phyloP scores from a whole-genome alignment of 192 early-diverging fungal species.

The Coemansia sp. region DNA sequence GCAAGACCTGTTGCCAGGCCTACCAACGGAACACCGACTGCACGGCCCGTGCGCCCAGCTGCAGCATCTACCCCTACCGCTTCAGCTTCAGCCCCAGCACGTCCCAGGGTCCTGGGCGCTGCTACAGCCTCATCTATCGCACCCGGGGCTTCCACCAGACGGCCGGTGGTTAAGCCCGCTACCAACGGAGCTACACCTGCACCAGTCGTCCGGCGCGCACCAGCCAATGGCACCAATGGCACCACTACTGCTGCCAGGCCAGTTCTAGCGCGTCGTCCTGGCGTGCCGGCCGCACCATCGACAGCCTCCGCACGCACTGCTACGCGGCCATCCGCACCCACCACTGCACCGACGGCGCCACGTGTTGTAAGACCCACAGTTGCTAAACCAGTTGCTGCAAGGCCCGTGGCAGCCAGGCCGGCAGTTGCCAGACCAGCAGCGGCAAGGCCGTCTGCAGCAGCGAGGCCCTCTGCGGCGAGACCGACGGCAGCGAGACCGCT shows the following conservation, averaged over 20 bases:
- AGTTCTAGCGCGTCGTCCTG: not conserved
- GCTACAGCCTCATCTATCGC: not conserved
- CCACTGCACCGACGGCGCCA: not conserved
- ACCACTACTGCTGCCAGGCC: too few relatives aligned
- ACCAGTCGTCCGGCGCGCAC: not conserved
- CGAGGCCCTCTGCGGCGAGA: not conserved
- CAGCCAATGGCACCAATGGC: slow-evolving; percentile 1
- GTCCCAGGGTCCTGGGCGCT: not conserved
- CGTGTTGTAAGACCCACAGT: not conserved
- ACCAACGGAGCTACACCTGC: not conserved
- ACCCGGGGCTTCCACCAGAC: not conserved
- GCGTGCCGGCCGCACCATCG: slow-evolving; percentile 1
- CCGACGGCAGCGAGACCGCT: not conserved
- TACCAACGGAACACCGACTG: slow-evolving; percentile 2
- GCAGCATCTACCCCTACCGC: not conserved
- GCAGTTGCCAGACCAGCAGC: not conserved
- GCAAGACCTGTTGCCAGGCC: slow-evolving; percentile 1
- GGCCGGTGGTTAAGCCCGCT: not conserved
- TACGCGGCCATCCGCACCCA: not conserved
- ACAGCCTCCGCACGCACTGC: not conserved
- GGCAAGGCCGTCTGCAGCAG: not conserved
- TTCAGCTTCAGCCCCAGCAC: not conserved
- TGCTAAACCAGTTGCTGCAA: not conserved
- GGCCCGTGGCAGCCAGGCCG: not conserved
- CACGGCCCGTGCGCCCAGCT: not conserved